Conservation (phyloP, 345 rosid species). For the Bruguiera sexangula region DNA sequence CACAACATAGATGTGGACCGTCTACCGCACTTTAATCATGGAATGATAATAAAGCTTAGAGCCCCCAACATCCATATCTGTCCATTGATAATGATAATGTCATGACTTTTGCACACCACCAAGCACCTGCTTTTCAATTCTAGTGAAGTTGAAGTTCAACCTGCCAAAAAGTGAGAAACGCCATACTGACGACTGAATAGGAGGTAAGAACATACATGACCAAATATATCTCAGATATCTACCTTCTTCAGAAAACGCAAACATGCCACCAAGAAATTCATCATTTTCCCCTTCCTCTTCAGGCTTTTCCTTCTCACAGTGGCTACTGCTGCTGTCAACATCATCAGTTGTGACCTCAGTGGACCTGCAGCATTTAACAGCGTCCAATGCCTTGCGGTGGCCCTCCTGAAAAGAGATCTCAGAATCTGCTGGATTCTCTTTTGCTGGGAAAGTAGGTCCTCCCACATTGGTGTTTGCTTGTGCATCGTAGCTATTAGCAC, state of each 20-base stretch:
- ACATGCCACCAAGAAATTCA: conserved; percentile 26
- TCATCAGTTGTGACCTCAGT: conserved; percentile 18
- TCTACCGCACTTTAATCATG: conserved; percentile 14
- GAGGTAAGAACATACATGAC: neutral
- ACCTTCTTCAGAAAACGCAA: conserved; percentile 23
- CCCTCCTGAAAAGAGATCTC: conserved; percentile 19
- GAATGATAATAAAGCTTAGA: neutral
- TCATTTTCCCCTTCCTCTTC: conserved; percentile 26
- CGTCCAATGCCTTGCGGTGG: conserved; percentile 7
- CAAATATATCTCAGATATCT: conserved; percentile 2
- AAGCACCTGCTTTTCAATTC: neutral
- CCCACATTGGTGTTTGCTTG: neutral
- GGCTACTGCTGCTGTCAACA: conserved; percentile 15
- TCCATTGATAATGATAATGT: conserved; percentile 8
- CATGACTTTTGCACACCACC: neutral
- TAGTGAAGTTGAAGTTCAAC: conserved; percentile 23
- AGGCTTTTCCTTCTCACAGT: conserved; percentile 17
- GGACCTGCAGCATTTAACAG: conserved; percentile 9
- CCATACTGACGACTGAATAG: too few relatives aligned
- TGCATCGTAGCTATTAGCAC: neutral
- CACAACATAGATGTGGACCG: neutral
- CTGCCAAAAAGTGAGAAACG: conserved; percentile 27
- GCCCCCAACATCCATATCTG: conserved; percentile 2
- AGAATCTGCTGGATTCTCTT: neutral
- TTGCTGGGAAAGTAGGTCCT: neutral